Base-by-base conservation (phyloP, 2,329 filamentous ascomycete genomes). In the Arthrobotrys musiformis region DNA sequence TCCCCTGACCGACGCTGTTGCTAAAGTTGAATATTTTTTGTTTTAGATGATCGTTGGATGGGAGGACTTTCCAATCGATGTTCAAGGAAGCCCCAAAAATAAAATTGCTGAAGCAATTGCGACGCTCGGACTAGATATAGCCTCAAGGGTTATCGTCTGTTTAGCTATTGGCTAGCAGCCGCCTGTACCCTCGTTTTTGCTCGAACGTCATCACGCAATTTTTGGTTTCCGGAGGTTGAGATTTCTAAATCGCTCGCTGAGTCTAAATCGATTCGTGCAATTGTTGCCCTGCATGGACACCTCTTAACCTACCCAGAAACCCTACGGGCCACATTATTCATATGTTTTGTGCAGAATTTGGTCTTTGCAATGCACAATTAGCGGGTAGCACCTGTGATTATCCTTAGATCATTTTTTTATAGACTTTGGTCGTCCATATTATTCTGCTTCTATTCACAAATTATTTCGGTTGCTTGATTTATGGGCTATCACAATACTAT, bases 21-120 rank as follows among this genome's bases (percentile, higher is more conserved):
- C 86, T 35, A 86, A 86, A 73, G 82, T 84, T 69, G 84, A 84
- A 1, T 82, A 19, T 44, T 33, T 8, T 3, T 9, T 28, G 86
- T 35, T 35, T 48, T 24, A 48, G 68, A 85, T 90, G 81, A 84
- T 92, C 7, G 85, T 87, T 1, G 84, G 84, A 1, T 93, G 91
- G 91, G 84, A 88, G 0, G 81, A 84, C 0, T 85, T 87, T 54
- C 83, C 84, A 35, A 83, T 91, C 1, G 82, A 83, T 11, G 85
- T 89, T 58, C 82, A 84, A 17, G 82, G 83, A 4, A 86, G 86
- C 0, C 82, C 92, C 35, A 92, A 90, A 81, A 87, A 88, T 0
- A 85, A 86, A 37, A 86, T 93, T 72, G 90, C 89, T 0, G 90
- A 93, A 80, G 82, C 54, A 19, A 35, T 70, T 22, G 76, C 70